Evolutionary conservation across 352 stramenopile species (phyloP), one percentile per base, ranked within the genome.

Genomic region (Phytophthora meadii): DNA sequence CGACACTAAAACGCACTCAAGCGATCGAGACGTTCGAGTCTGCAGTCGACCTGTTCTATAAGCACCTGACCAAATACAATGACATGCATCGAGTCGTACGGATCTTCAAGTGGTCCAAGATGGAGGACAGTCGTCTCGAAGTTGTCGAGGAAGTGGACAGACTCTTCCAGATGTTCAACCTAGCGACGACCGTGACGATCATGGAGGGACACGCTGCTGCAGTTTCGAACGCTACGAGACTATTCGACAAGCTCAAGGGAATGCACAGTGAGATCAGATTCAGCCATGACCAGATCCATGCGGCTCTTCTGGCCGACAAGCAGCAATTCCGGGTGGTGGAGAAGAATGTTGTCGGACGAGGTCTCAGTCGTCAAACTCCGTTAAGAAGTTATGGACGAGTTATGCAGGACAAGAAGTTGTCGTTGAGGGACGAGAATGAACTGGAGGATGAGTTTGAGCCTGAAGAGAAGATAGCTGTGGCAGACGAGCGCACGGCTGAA

Each of bases 111-210:
- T 25, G 48, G 22, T 42, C 30, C 5, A 19, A 15, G 3, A 65
- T 82, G 74, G 72, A 76, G 61, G 54, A 71, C 0, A 32, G 77
- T 17, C 49, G 73, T 6, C 63, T 61, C 0, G 14, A 60, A 4
- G 32, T 79, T 17, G 48, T 73, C 4, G 41, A 70, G 30, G 66
- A 79, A 14, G 67, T 82, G 32, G 68, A 82, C 46, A 49, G 61
- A 40, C 32, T 79, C 19, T 68, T 73, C 22, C 55, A 46, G 42
- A 53, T 75, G 50, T 54, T 82, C 8, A 67, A 68, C 28, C 41
- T 79, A 0, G 49, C 64, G 8, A 62, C 61, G 0, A 52, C 37
- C 2, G 52, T 45, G 7, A 48, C 45, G 1, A 60, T 77, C 27
- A 74, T 70, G 46, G 42, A 77, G 22, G 37, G 41, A 8, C 28